These are phyloP conservation scores for Acacia concinna DNA, from an alignment of 331 rosid genomes.

Conservation along the genomic window DNA sequence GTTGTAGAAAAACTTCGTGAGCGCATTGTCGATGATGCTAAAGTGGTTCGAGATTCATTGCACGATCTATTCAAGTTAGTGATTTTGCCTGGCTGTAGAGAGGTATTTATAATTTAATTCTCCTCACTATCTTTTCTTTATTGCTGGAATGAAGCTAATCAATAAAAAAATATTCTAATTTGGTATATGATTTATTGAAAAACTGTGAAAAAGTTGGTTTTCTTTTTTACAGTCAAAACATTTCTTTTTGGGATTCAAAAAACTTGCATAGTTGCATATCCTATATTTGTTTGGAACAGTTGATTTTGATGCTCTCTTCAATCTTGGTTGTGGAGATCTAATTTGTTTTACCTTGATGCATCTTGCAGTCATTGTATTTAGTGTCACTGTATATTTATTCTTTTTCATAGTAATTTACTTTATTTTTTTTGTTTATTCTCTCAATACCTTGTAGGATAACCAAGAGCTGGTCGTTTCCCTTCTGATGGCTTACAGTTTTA, in stretches of 20 bases:
- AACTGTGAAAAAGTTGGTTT: not conserved
- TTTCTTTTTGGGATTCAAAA: not conserved
- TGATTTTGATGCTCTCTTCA: not conserved
- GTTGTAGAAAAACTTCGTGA: constrained; percentile 76
- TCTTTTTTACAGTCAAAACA: not conserved
- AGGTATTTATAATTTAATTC: constrained; percentile 47
- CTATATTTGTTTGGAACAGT: not conserved
- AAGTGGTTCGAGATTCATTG: constrained; percentile 65
- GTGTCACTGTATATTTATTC: not conserved
- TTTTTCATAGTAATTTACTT: constrained; percentile 13
- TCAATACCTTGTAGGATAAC: constrained; percentile 58
- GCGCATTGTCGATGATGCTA: constrained; percentile 79
- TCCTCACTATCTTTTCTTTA: constrained; percentile 1
- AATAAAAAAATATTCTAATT: too few species aligned
- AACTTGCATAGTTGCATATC: not conserved
- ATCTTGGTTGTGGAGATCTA: constrained; percentile 15
- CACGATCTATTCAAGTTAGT: constrained; percentile 68
- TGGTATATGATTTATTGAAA: not conserved
- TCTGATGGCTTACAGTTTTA: constrained; percentile 75
- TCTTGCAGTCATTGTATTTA: not conserved
- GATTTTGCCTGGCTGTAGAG: constrained; percentile 73
- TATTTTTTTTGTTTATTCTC: constrained; percentile 25
- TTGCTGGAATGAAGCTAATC: not conserved
- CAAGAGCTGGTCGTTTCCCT: constrained; percentile 66
- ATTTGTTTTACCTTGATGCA: constrained; percentile 10